Evolutionary conservation across 352 stramenopile genomes (phyloP).

Genomic region (Phytophthora uliginosa): DNA sequence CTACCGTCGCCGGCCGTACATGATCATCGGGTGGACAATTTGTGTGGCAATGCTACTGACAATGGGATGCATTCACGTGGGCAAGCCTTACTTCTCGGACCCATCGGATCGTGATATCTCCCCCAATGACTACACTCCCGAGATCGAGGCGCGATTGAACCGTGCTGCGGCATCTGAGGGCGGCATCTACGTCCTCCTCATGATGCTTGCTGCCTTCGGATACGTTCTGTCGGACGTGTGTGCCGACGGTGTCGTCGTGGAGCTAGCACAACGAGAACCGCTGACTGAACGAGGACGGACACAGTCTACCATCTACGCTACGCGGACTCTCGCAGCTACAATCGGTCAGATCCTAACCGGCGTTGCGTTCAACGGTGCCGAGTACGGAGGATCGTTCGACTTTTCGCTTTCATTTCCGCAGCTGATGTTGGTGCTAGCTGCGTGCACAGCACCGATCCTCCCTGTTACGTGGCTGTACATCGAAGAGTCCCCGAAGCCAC

Average conservation of each 20-base stretch:
- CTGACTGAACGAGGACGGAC: conserved; percentile 28
- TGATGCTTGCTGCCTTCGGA: conserved; percentile 74
- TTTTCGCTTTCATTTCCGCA: conserved; percentile 52
- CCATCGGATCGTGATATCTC: conserved; percentile 14
- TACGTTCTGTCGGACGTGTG: conserved; percentile 79
- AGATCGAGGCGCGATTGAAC: conserved; percentile 35
- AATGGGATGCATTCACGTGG: conserved; percentile 40
- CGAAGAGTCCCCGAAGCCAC: conserved; percentile 6
- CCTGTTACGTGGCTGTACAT: conserved; percentile 38
- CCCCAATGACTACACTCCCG: conserved; percentile 24
- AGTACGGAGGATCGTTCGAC: conserved; percentile 62
- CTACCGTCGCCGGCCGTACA: conserved; percentile 59
- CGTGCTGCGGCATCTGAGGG: conserved; percentile 24
- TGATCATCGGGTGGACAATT: conserved; percentile 60
- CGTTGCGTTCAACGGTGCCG: conserved; percentile 51
- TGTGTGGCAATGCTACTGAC: conserved; percentile 42
- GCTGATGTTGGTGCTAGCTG: conserved; percentile 42
- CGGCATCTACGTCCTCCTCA: conserved; percentile 56
- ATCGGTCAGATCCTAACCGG: conserved; percentile 35
- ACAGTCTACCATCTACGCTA: conserved; percentile 49
- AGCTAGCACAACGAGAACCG: conserved; percentile 51
- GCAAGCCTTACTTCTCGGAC: conserved; percentile 47
- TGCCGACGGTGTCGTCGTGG: conserved; percentile 55
- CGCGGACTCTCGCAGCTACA: conserved; percentile 23
- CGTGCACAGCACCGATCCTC: conserved; percentile 13